These are phyloP conservation scores for Vaccinium corymbosum DNA, from an alignment of 148 eudicot genomes.

Conservation along the genomic window DNA sequence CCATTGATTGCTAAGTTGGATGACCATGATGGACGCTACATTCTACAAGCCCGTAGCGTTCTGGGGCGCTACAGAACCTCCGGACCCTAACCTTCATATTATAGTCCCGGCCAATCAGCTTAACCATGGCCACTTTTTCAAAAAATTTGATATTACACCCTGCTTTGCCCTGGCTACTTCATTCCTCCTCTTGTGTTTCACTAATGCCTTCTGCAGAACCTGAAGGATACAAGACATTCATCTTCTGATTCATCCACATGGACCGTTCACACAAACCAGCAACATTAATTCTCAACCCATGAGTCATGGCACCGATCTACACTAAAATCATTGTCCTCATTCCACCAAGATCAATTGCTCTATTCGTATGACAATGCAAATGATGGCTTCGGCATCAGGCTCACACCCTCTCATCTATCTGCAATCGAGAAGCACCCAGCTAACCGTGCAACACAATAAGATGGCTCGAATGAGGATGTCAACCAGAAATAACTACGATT, in stretches of 20 bases:
- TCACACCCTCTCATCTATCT: constrained; percentile 4
- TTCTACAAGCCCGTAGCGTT: too few relatives aligned
- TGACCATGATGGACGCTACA: too few relatives aligned
- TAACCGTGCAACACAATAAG: background rate
- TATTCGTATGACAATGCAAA: background rate
- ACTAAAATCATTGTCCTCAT: constrained; percentile 1
- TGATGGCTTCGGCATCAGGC: constrained; percentile 2
- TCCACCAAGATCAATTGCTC: background rate
- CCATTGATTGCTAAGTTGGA: too few relatives aligned
- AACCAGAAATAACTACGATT: background rate
- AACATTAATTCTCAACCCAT: background rate
- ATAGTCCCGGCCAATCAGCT: background rate
- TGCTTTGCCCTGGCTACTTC: background rate
- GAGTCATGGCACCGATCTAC: constrained; percentile 6
- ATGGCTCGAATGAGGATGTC: background rate
- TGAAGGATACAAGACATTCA: background rate
- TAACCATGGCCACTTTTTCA: background rate
- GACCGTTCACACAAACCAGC: constrained; percentile 6
- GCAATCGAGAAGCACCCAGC: constrained; percentile 1
- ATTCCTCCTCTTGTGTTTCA: background rate
- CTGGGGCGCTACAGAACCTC: too few relatives aligned
- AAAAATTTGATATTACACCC: background rate
- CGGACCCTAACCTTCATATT: background rate
- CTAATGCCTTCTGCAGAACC: background rate
- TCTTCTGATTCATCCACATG: background rate